These are phyloP conservation scores for Plantago coronopus DNA, from an alignment of 305 asterid genomes.

Conservation along the genomic window DNA sequence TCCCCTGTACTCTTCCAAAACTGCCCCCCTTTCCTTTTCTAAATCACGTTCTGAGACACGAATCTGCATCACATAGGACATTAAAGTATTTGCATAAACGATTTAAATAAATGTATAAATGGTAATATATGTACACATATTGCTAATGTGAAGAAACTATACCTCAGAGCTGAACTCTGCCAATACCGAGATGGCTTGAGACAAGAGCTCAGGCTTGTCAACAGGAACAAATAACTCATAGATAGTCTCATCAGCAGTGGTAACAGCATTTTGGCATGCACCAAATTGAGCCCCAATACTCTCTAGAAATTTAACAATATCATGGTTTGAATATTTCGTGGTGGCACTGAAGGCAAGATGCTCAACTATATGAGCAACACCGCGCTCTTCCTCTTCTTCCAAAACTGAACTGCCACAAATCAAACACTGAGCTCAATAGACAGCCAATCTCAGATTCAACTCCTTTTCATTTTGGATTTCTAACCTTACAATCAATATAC, in stretches of 20 bases:
- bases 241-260: conserved; percentile 89
- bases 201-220: conserved; percentile 85
- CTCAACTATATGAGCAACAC: conserved; percentile 96
- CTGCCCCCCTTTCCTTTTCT: conserved; percentile 96
- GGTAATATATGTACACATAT: not conserved
- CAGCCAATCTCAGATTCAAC: not conserved
- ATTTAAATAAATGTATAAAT: not conserved
- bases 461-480: too few relatives aligned
- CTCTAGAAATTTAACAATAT: conserved; percentile 86
- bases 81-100: conserved; percentile 16
- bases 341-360: conserved; percentile 98
- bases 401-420: conserved; percentile 85
- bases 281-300: conserved; percentile 96
- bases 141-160: conserved; percentile 10
- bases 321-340: conserved; percentile 81
- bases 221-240: conserved; percentile 91
- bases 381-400: conserved; percentile 97
- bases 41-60: conserved; percentile 73
- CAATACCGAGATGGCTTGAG: conserved; percentile 82
- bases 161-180: conserved; percentile 98
- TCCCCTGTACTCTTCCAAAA: conserved; percentile 83
- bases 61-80: conserved; percentile 46
- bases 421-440: conserved; percentile 36
- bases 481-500: too few relatives aligned
- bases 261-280: conserved; percentile 91